Evolutionary conservation across 345 rosid species (phyloP).

Genomic region (Excoecaria cochinchinensis): DNA sequence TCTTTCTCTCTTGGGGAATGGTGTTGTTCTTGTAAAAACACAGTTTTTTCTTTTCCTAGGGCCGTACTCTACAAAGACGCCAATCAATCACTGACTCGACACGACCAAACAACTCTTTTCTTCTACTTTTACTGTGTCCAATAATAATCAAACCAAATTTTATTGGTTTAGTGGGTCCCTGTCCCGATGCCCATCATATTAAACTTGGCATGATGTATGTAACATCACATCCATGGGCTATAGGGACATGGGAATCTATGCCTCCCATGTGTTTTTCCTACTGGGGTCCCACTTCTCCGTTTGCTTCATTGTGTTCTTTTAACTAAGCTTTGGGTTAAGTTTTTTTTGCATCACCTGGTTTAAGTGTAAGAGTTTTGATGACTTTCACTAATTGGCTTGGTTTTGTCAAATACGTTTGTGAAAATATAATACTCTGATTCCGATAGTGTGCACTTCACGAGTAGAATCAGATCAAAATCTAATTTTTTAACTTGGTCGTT

Average conservation of each 20-base stretch:
- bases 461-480: no score
- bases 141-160: background rate
- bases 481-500: no score
- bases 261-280: background rate
- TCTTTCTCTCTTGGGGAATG: background rate
- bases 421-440: no score
- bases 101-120: constrained; percentile 23
- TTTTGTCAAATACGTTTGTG: no score
- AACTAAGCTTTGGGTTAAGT: no score
- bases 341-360: no score
- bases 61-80: constrained; percentile 12
- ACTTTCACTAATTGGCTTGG: no score
- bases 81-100: constrained; percentile 18
- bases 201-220: constrained; percentile 10
- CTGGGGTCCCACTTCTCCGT: background rate
- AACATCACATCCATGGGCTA: constrained; percentile 21
- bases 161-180: constrained; percentile 1
- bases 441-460: no score
- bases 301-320: background rate
- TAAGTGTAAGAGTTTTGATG: no score
- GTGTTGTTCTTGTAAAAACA: background rate
- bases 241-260: constrained; percentile 15
- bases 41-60: background rate
- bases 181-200: background rate
- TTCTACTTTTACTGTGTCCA: background rate